Evolutionary conservation across 257 asterid species (phyloP), one percentile per base, ranked within the genome.

Genomic region (Solanum pennellii): DNA sequence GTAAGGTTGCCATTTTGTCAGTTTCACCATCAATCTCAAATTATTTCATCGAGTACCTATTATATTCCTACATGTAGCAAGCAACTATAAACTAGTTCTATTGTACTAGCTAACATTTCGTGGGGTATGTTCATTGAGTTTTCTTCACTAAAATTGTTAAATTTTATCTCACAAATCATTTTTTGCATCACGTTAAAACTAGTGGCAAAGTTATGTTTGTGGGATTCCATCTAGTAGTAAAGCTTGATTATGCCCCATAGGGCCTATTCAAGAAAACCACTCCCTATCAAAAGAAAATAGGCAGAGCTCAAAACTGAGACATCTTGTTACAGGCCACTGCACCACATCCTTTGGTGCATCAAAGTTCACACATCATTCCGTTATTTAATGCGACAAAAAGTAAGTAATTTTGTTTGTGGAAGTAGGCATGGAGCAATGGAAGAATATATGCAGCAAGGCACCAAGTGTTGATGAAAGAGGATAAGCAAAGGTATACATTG

Each of bases 361-460:
- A 56, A 56, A 56, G 12, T 56, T 56, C 2, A 56, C n/a, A 7
- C n/a, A 52, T 56, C 12, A 56, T 56, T 56, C 65, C 12, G 25
- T 56, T 56, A 56, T 56, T 18, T 56, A 56, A 56, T 20, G n/a
- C 21, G 65, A 56, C 12, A 56, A 56, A 56, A 56, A 56, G 65
- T 41, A 41, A 41, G 10, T 56, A 27, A 29, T 69, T 69, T 44
- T 77, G n/a, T 13, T 33, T 72, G 14, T 21, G 31, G 62, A 31
- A 77, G 21, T 31, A 93, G 97, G 97, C 96, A 82, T 94, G 97
- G 97, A 94, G 97, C 93, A 94, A 94, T 88, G 95, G 92, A 84
- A 92, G 93, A 88, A 88, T 94, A 86, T 86, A 86, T 47, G 73
- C 96, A 75, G 88, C 95, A 27, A 77, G 77, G 90, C 97, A 94